These are phyloP conservation scores for Epichloe aotearoae DNA, from an alignment of 2,329 filamentous ascomycete species.

Conservation along the genomic window DNA sequence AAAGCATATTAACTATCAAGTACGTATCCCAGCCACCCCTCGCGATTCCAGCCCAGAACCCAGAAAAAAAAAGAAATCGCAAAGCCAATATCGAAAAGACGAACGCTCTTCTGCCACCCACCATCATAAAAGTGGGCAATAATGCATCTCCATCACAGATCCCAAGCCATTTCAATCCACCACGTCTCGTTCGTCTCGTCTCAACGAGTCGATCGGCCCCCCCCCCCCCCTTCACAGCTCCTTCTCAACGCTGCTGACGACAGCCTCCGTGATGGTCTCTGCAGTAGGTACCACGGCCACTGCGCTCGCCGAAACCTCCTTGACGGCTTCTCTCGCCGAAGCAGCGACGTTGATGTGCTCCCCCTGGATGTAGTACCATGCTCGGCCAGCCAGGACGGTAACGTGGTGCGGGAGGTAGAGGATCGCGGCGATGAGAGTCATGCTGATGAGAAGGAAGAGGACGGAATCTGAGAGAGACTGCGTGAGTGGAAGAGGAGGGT, in stretches of 20 bases:
- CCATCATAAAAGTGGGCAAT: not conserved
- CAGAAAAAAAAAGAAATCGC: not conserved
- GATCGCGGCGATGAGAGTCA: conserved; percentile 74
- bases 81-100: not conserved
- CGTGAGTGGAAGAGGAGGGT: not conserved
- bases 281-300: conserved; percentile 12
- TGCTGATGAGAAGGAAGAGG: conserved; percentile 76
- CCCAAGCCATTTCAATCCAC: too few relatives aligned
- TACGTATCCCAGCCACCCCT: not conserved
- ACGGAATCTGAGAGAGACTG: conserved; percentile 57
- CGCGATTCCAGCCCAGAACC: too few relatives aligned
- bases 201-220: too few relatives aligned
- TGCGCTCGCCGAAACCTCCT: conserved; percentile 18
- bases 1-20: not conserved
- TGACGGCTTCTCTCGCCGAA: conserved; percentile 19
- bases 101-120: not conserved
- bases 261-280: conserved; percentile 11
- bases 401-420: conserved; percentile 93
- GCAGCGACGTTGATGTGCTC: conserved; percentile 46
- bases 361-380: conserved; percentile 86
- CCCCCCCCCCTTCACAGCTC: conserved; percentile 17
- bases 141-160: not conserved
- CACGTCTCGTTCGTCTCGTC: too few relatives aligned
- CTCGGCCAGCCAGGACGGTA: conserved; percentile 64
- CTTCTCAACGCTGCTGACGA: conserved; percentile 15